Evolutionary conservation across 306 rosid genomes (phyloP).

Genomic region (Sindora glabra): DNA sequence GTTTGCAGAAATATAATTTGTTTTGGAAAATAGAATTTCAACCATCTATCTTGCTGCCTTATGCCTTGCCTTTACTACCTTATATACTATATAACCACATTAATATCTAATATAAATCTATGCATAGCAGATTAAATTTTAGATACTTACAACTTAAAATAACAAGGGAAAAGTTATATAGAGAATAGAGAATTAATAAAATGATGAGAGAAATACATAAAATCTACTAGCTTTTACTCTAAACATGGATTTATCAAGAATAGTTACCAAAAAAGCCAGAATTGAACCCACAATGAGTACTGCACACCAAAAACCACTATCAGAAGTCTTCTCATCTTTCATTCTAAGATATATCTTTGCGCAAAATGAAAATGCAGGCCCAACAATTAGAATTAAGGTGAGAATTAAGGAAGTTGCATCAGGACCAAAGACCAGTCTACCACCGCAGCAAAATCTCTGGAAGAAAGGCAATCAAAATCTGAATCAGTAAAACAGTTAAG

Average conservation of each 20-base stretch:
- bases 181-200: too few species aligned
- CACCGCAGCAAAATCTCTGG: slow-evolving; percentile 48
- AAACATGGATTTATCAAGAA: neutral
- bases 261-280: slow-evolving; percentile 38
- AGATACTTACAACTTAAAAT: too few species aligned
- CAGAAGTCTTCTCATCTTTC: neutral
- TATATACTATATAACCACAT: too few species aligned
- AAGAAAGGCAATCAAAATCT: neutral
- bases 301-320: slow-evolving; percentile 13
- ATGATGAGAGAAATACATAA: too few species aligned
- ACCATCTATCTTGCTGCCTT: too few species aligned
- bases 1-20: too few species aligned
- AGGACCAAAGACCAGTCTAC: slow-evolving; percentile 57
- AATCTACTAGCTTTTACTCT: too few species aligned
- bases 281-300: slow-evolving; percentile 27
- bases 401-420: slow-evolving; percentile 45
- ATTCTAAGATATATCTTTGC: slow-evolving; percentile 20
- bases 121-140: too few species aligned
- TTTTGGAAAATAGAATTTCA: too few species aligned
- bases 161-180: too few species aligned
- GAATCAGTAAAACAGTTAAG: neutral
- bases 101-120: too few species aligned
- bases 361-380: slow-evolving; percentile 44
- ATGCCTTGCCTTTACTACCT: too few species aligned
- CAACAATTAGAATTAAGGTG: slow-evolving; percentile 31